These are phyloP conservation scores for Emergomyces orientalis DNA, from an alignment of 2,329 filamentous ascomycete species.

Conservation along the genomic window DNA sequence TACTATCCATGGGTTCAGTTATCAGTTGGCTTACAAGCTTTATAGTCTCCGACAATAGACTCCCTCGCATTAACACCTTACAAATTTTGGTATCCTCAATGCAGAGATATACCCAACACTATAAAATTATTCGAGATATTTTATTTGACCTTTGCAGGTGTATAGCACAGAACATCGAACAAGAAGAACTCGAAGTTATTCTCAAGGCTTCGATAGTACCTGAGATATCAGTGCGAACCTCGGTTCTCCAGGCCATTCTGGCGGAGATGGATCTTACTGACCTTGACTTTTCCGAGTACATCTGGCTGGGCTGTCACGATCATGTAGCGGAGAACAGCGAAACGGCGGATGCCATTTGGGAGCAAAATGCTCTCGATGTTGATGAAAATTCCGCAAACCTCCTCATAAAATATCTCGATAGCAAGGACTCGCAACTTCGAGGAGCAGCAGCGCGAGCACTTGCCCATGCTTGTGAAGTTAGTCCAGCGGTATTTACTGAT, in stretches of 20 bases:
- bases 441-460: constrained; percentile 74
- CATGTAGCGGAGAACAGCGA: constrained; percentile 79
- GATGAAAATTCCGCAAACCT: constrained; percentile 54
- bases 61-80: constrained; percentile 69
- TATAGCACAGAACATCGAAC: constrained; percentile 68
- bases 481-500: constrained; percentile 51
- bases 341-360: constrained; percentile 82
- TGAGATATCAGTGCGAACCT: constrained; percentile 68
- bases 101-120: constrained; percentile 84
- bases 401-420: constrained; percentile 70
- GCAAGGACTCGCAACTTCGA: constrained; percentile 69
- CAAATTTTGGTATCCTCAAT: constrained; percentile 67
- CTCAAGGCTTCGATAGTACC: constrained; percentile 69
- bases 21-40: constrained; percentile 14
- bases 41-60: constrained; percentile 54
- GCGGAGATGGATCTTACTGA: constrained; percentile 88
- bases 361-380: constrained; percentile 74
- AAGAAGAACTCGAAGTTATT: constrained; percentile 64
- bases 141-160: constrained; percentile 77
- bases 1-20: constrained; percentile 4
- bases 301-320: constrained; percentile 90
- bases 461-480: constrained; percentile 59
- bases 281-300: constrained; percentile 72
- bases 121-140: constrained; percentile 90
- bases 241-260: constrained; percentile 81